These are phyloP conservation scores for Penicillium pulvis DNA, from an alignment of 495 filamentous ascomycete genomes.

Conservation along the genomic window DNA sequence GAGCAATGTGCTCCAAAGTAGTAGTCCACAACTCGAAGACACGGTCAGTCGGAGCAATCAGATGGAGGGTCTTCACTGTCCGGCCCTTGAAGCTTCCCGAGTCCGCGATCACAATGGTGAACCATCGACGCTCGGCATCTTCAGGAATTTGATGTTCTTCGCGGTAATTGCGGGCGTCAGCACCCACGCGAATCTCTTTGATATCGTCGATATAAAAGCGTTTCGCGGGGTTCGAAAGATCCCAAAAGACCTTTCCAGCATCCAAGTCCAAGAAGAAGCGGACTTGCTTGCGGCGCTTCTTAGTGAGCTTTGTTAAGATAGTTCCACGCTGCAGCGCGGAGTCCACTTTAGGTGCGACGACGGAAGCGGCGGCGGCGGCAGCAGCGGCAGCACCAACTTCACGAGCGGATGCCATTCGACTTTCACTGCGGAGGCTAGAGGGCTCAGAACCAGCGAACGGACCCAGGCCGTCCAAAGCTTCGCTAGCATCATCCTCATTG, in stretches of 20 bases:
- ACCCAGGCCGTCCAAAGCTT: slow-evolving; percentile 46
- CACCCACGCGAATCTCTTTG: slow-evolving; percentile 79
- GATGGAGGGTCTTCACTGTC: slow-evolving; percentile 74
- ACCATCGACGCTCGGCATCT: slow-evolving; percentile 68
- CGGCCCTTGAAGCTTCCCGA: slow-evolving; percentile 66
- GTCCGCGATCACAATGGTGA: slow-evolving; percentile 83
- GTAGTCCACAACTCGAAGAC: slow-evolving; percentile 77
- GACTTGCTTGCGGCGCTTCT: slow-evolving; percentile 73
- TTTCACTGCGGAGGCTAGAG: slow-evolving; percentile 43
- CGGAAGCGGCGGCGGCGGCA: slow-evolving; percentile 38
- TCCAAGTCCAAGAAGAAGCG: slow-evolving; percentile 77
- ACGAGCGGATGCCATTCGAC: slow-evolving; percentile 31
- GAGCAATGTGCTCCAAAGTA: slow-evolving; percentile 75
- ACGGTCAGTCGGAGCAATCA: slow-evolving; percentile 72
- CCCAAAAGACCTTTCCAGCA: slow-evolving; percentile 84
- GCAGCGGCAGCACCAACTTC: slow-evolving; percentile 21
- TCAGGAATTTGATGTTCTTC: slow-evolving; percentile 74
- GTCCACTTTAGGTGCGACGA: slow-evolving; percentile 70
- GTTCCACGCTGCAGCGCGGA: slow-evolving; percentile 74
- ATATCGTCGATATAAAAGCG: slow-evolving; percentile 94
- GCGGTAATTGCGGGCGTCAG: slow-evolving; percentile 85
- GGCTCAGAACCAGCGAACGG: slow-evolving; percentile 42
- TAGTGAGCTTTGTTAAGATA: slow-evolving; percentile 75
- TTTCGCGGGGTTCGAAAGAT: slow-evolving; percentile 74
- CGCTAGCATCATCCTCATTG: slow-evolving; percentile 67